Base-by-base conservation (phyloP, 2,329 filamentous ascomycete species). In the Didymella exigua region DNA sequence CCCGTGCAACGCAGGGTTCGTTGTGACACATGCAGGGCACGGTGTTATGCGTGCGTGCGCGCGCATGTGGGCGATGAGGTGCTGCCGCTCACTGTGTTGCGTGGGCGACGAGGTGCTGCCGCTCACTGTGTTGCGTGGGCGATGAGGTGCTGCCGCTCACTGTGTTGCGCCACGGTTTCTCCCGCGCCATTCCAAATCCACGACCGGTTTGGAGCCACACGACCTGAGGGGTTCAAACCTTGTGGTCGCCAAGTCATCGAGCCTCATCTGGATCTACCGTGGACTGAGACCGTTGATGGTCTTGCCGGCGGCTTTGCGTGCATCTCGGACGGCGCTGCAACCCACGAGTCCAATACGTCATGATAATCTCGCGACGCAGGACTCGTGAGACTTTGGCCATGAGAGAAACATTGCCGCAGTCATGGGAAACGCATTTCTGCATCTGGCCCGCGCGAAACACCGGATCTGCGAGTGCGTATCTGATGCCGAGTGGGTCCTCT, bases 371-470 rank as follows among this genome's bases (percentile, higher is more conserved):
- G 19, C 24, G n/a, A 16, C 13, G 21, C 16, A 34, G 5, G 26
- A 54, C 11, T 36, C 31, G 27, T 42, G 43, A 19, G 29, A 2
- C 14, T 19, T 30, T 51, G 16, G 14, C 19, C 19, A n/a, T n/a
- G 21, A 18, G 21, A 36, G 37, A 14, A 3, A 21, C 8, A 14
- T 29, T 24, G 23, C 43, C n/a, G 36, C 52, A 14, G 2, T 23
- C 19, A 34, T 10, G 21, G 27, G 16, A 30, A 40, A 13, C 9
- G 21, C 21, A 30, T 40, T 30, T 27, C 14, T 34, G 29, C 19
- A 19, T 41, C 6, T 43, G 30, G 37, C 10, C 24, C 43, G 38
- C 10, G 16, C 19, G 41, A 54, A 45, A 54, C 52, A 16, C 40
- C 33, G 46, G 23, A 16, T 34, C 14, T 10, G 34, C 14, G 45